These are phyloP conservation scores for Wickerhamomyces rabaulensis DNA, from an alignment of 805 yeast species.

Conservation along the genomic window DNA sequence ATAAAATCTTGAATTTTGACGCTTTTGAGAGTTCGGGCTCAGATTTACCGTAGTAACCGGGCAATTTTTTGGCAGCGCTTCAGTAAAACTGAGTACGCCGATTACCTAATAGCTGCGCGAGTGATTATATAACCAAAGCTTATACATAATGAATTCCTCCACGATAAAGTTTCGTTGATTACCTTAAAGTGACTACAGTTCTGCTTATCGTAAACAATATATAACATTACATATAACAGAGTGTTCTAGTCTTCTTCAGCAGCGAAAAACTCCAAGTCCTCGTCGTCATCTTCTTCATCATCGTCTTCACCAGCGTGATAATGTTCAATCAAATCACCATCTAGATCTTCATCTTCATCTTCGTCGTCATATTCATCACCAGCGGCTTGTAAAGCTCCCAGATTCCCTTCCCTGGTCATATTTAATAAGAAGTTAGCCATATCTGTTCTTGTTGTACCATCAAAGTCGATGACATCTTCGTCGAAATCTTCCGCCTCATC, in stretches of 20 bases:
- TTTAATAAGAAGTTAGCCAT: no score
- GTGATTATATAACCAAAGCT: no score
- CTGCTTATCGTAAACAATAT: no score
- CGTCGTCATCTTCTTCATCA: not conserved
- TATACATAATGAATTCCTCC: no score
- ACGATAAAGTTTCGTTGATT: no score
- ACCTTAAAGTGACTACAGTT: no score
- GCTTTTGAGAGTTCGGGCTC: not conserved
- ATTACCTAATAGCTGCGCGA: no score
- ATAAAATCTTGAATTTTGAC: not conserved
- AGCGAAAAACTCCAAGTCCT: not conserved
- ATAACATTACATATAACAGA: no score
- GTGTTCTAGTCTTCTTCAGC: not conserved
- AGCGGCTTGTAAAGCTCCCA: conserved; percentile 13
- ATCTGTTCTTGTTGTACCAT: not conserved
- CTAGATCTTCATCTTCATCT: conserved; percentile 1
- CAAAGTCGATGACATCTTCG: not conserved
- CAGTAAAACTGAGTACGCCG: not conserved
- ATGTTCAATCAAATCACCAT: not conserved
- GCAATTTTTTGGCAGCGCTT: no score
- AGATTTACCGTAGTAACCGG: not conserved
- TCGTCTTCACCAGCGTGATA: not conserved
- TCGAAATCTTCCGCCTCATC: not conserved
- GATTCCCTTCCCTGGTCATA: not conserved
- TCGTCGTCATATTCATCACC: not conserved